Percentiles rank a stretch among this genome's conserved stretches.
Evolutionary conservation across 495 filamentous ascomycete genomes (phyloP).

Genomic region (Trichoderma erinaceum): DNA sequence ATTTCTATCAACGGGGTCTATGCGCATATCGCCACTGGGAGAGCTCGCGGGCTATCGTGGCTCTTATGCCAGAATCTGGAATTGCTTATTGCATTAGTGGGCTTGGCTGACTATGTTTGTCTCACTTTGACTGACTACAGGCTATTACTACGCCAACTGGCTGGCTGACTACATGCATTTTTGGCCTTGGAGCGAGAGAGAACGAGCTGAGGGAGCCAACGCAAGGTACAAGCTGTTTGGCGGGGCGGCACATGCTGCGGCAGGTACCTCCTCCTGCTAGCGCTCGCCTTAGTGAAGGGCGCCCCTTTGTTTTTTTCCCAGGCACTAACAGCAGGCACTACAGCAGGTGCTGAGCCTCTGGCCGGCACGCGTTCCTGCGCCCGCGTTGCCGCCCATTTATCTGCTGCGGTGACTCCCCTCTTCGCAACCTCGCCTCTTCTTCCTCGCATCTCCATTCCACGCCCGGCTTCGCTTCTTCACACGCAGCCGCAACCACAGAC

Average conservation of each 20-base stretch:
- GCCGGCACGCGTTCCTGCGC: constrained; percentile 13
- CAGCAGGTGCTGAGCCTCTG: not conserved
- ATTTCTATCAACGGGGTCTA: not conserved
- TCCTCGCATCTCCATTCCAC: constrained; percentile 16
- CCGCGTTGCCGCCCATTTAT: constrained; percentile 1
- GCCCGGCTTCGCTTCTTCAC: constrained; percentile 16
- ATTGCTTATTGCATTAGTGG: constrained; percentile 7
- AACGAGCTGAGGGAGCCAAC: not conserved
- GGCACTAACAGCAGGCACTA: not conserved
- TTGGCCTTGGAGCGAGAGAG: not conserved
- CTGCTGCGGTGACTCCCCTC: constrained; percentile 15
- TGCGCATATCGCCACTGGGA: not conserved
- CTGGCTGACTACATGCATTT: not conserved
- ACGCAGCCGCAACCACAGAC: constrained; percentile 16
- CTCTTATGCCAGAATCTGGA: constrained; percentile 2
- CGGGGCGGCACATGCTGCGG: not conserved
- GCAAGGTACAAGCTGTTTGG: not conserved
- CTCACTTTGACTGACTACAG: not conserved
- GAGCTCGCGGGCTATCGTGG: not conserved
- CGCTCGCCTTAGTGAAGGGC: not conserved
- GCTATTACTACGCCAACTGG: not conserved
- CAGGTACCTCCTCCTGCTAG: constrained; percentile 2
- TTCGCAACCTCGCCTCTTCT: constrained; percentile 20
- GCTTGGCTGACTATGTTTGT: not conserved
- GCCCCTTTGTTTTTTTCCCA: not conserved